Base-by-base conservation (phyloP, 345 rosid genomes). In the Adansonia digitata region DNA sequence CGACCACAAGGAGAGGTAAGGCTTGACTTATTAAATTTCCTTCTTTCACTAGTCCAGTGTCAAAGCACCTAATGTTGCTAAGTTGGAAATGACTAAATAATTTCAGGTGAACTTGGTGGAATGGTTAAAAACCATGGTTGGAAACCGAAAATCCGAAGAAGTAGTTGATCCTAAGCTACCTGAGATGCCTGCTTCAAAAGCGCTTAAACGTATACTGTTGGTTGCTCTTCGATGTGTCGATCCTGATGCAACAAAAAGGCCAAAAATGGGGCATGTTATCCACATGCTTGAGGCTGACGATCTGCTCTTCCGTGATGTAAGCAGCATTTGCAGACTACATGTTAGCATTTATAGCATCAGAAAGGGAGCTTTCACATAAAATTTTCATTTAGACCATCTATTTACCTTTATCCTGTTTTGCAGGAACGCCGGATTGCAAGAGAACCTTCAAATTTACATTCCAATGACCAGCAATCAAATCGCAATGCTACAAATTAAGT, bases 1-100 rank as follows among this genome's bases (percentile, higher is more conserved):
- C 89, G 93, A 61, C 87, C 94, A 48, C 85, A 91, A 74, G 97
- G 94, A 80, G 97, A 56, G 62, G 57, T 52, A n/a, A 52, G 57
- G 10, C 24, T 49, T 18, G 17, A 31, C 34, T 17, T 2, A 49
- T 15, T 45, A 45, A 45, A 13, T 45, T 45, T 11, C 13, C 5
- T 49, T 15, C 20, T 49, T 20, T 20, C 24, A 52, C 22, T 51
- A 51, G 18, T n/a, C 6, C 18, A 6, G 56, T 18, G 8, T 5
- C 22, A 18, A 11, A 52, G 11, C 57, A n/a, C 26, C 26, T 6
- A 18, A 52, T n/a, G 57, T n/a, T 52, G 24, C 20, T 52, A 52
- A n/a, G 26, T 20, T 52, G 26, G 57, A 52, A 52, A 52, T n/a
- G 57, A 52, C 57, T 52, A 26, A 52, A 52, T 52, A 6, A 52